Percentiles rank a stretch among this genome's conserved stretches.
Conservation (phyloP, 1,284 basidiomycete genomes). For the Schizophyllum amplum region DNA sequence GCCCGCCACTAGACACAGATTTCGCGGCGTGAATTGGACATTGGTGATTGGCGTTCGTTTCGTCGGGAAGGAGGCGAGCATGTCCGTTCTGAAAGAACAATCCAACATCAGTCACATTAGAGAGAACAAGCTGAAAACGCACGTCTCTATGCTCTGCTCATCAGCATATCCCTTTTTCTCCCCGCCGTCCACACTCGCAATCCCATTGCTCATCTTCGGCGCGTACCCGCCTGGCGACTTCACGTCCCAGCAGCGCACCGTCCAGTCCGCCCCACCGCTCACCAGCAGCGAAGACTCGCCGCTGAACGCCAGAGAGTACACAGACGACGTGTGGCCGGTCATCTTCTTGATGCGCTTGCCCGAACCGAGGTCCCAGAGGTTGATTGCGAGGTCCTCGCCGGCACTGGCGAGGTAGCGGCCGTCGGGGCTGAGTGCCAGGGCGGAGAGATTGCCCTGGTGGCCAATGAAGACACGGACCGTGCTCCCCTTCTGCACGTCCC, state of each 20-base stretch:
- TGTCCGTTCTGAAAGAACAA: slow-evolving; percentile 56
- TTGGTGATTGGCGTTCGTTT: slow-evolving; percentile 92
- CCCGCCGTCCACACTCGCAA: slow-evolving; percentile 23
- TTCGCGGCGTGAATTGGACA: slow-evolving; percentile 91
- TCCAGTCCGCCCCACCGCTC: slow-evolving; percentile 88
- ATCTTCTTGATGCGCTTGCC: slow-evolving; percentile 95
- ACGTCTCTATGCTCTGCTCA: slow-evolving; percentile 61
- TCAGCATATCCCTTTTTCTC: slow-evolving; percentile 31
- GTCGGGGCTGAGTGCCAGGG: slow-evolving; percentile 87
- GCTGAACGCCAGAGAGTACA: slow-evolving; percentile 89
- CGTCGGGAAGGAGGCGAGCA: slow-evolving; percentile 87
- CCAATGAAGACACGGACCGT: slow-evolving; percentile 95
- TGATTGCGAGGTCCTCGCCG: slow-evolving; percentile 88
- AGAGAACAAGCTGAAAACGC: slow-evolving; percentile 20
- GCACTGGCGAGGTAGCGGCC: slow-evolving; percentile 91
- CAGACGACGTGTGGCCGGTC: slow-evolving; percentile 85
- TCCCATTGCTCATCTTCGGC: slow-evolving; percentile 10
- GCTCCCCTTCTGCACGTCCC: slow-evolving; percentile 96
- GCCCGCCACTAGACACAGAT: slow-evolving; percentile 88
- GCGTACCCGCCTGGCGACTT: slow-evolving; percentile 64
- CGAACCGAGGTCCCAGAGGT: slow-evolving; percentile 93
- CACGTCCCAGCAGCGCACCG: slow-evolving; percentile 96
- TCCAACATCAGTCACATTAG: slow-evolving; percentile 7
- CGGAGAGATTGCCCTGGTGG: slow-evolving; percentile 86
- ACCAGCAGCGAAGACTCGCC: slow-evolving; percentile 88